Conservation (phyloP, 2,329 filamentous ascomycete genomes). For the Pezicula carpinea region DNA sequence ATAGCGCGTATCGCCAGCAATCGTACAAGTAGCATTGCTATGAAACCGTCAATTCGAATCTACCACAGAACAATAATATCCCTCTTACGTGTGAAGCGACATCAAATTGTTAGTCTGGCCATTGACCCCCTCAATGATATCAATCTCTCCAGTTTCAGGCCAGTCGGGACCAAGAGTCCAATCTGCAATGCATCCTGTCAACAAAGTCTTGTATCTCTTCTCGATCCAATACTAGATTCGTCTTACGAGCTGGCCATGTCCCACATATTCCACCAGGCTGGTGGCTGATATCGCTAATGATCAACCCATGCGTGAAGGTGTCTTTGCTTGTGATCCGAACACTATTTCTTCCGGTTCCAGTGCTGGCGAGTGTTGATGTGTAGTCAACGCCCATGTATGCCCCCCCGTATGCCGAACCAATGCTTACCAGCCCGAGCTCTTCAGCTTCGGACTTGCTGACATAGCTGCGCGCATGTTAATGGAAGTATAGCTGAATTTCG, state of each 20-base stretch:
- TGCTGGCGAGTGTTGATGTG: conserved; percentile 31
- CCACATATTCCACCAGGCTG: conserved; percentile 33
- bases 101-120: conserved; percentile 15
- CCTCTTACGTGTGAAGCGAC: conserved; percentile 50
- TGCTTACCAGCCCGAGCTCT: conserved; percentile 13
- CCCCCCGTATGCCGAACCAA: conserved; percentile 24
- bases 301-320: conserved; percentile 39
- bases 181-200: not conserved
- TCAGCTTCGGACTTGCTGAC: conserved; percentile 24
- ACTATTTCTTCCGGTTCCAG: conserved; percentile 34
- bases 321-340: conserved; percentile 40
- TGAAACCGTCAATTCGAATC: not conserved
- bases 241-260: conserved; percentile 35
- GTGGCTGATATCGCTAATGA: conserved; percentile 42
- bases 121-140: conserved; percentile 45
- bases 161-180: conserved; percentile 13
- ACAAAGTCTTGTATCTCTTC: conserved; percentile 10
- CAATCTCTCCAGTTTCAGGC: conserved; percentile 19
- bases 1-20: conserved; percentile 1
- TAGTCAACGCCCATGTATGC: conserved; percentile 42
- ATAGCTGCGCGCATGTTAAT: conserved; percentile 25
- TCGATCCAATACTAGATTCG: conserved; percentile 21
- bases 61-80: conserved; percentile 6
- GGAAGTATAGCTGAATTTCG: not conserved
- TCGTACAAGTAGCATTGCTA: conserved; percentile 31